Evolutionary conservation across 2,329 filamentous ascomycete species (phyloP), one percentile per base, ranked within the genome.

Genomic region (Diplodia mutila): DNA sequence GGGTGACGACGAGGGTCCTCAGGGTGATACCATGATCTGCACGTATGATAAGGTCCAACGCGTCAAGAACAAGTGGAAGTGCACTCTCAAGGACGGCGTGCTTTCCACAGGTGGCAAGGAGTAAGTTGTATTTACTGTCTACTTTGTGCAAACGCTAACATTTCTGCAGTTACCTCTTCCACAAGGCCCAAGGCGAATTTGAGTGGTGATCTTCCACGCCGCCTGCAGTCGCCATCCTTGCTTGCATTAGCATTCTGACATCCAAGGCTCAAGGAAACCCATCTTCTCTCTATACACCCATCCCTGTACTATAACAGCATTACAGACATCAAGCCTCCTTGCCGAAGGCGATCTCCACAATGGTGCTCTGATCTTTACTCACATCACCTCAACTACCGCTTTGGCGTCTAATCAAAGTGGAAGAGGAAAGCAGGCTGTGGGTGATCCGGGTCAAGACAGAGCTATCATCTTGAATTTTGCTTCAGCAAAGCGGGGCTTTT

Each of bases 41-140:
- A 97, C 97, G 78, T 99, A 99, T 78, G 95, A 99, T 84, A 99
- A 99, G 84, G 95, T 99, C 11, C 94, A 98, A 81, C 87, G 95
- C 57, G 95, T 98, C 75, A 99, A 99, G 89, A 99, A 98, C 83
- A 99, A 77, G 75, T 82, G 91, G 91, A 99, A 99, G 91, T 99
- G 95, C 81, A 94, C 93, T 1, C 88, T 99, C 71, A 98, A 98
- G 83, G 95, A 99, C 75, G 95, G 95, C 23, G 92, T 99, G 21
- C 85, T 99, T 72, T 97, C 92, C 53, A 93, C 97, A 46, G 94
- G 94, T 72, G 92, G 93, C 72, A 97, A 92, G 81, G 95, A 99
- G 85, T 90, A 80, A 79, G 86, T 46, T n/a, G 18, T 29, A 27
- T 23, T n/a, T 4, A 18, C n/a, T 7, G 1, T 39, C 39, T 34